These are phyloP conservation scores for Rhizopus microsporus DNA, from an alignment of 371 early-diverging fungal species.

Conservation along the genomic window DNA sequence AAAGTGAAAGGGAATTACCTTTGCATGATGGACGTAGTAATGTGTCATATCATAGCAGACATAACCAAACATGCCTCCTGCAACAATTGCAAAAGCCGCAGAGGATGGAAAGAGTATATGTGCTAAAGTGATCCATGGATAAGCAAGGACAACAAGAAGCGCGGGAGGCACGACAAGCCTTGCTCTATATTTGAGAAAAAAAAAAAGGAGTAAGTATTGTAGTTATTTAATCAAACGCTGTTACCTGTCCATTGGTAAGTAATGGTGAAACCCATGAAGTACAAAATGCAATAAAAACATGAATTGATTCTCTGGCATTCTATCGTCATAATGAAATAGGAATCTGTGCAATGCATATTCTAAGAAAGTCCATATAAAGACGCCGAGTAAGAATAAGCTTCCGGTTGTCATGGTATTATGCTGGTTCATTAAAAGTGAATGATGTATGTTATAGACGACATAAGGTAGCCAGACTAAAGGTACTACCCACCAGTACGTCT, in stretches of 20 bases:
- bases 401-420: conserved; percentile 34
- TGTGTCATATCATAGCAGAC: conserved; percentile 90
- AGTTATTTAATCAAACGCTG: neutral
- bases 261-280: conserved; percentile 95
- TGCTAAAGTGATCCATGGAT: conserved; percentile 53
- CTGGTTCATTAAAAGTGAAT: conserved; percentile 25
- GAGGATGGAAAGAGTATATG: conserved; percentile 54
- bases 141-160: conserved; percentile 64
- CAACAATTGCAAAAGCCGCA: conserved; percentile 60
- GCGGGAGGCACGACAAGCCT: conserved; percentile 93
- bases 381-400: conserved; percentile 60
- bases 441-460: conserved; percentile 32
- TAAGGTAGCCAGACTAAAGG: conserved; percentile 88
- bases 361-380: conserved; percentile 79
- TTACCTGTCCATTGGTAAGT: conserved; percentile 92
- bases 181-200: conserved; percentile 43
- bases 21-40: conserved; percentile 91
- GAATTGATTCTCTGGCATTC: conserved; percentile 80
- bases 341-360: conserved; percentile 91
- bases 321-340: conserved; percentile 89
- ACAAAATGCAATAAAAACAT: conserved; percentile 82
- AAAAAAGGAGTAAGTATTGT: neutral
- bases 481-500: conserved; percentile 93
- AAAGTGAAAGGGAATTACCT: conserved; percentile 65
- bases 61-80: conserved; percentile 81